Evolutionary conservation across 2,329 filamentous ascomycete species (phyloP).

Genomic region (Penicillium sp.): DNA sequence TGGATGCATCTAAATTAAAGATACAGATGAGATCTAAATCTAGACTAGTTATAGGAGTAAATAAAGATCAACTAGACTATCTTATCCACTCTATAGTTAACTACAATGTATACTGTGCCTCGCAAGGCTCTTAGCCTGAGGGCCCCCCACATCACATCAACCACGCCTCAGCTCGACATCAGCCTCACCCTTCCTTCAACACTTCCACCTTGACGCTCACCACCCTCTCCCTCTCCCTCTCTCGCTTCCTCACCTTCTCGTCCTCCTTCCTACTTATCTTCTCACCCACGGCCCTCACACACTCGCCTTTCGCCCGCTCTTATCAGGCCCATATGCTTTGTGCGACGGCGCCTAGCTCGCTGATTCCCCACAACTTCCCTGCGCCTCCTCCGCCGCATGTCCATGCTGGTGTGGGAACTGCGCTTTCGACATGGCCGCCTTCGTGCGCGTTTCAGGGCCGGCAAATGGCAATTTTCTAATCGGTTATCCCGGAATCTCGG

Average conservation of each 20-base stretch:
- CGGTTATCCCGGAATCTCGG: slow-evolving; percentile 96
- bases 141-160: slow-evolving; percentile 5
- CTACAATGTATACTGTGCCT: neutral
- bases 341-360: slow-evolving; percentile 30
- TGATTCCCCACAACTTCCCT: slow-evolving; percentile 31
- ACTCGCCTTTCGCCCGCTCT: neutral
- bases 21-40: no score
- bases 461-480: slow-evolving; percentile 97
- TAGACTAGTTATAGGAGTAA: no score
- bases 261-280: neutral
- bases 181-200: slow-evolving; percentile 3
- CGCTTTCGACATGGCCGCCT: slow-evolving; percentile 66
- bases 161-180: slow-evolving; percentile 10
- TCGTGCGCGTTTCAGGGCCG: slow-evolving; percentile 94
- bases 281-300: neutral
- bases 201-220: slow-evolving; percentile 5
- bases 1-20: no score
- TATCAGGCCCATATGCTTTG: slow-evolving; percentile 31
- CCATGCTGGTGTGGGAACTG: slow-evolving; percentile 46
- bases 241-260: neutral
- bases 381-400: slow-evolving; percentile 34
- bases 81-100: no score
- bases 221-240: neutral
- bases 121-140: neutral
- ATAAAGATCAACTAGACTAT: no score